Percentiles rank a stretch among this genome's conserved stretches.
Conservation (phyloP, 352 stramenopile genomes). For the Pythium brachiatum region DNA sequence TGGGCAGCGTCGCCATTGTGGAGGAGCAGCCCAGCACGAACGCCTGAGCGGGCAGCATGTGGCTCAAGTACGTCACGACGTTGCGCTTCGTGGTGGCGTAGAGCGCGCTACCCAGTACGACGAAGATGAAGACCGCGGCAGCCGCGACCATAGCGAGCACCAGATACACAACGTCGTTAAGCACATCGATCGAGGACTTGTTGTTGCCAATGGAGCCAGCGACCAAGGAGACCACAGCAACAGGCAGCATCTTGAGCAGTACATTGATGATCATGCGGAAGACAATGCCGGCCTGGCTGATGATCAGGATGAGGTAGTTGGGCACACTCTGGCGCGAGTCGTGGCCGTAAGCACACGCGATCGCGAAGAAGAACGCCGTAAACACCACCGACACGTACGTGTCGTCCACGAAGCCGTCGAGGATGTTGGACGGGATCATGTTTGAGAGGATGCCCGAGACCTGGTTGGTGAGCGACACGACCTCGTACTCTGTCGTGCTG, state of each 20-base stretch:
- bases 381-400: conserved; percentile 62
- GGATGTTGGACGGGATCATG: conserved; percentile 64
- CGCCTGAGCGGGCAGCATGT: conserved; percentile 62
- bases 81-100: conserved; percentile 50
- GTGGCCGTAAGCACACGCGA: conserved; percentile 52
- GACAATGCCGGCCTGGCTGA: conserved; percentile 52
- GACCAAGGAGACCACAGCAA: conserved; percentile 68
- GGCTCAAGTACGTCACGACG: conserved; percentile 50
- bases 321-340: conserved; percentile 41
- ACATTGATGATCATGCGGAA: conserved; percentile 65
- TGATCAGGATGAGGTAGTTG: conserved; percentile 58
- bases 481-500: conserved; percentile 31
- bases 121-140: conserved; percentile 39
- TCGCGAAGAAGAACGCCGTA: conserved; percentile 61
- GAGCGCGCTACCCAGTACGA: conserved; percentile 44
- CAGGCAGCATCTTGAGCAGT: conserved; percentile 56
- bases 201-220: conserved; percentile 52
- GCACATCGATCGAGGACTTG: conserved; percentile 33
- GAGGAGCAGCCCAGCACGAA: conserved; percentile 71
- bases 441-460: conserved; percentile 61
- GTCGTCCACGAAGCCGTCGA: conserved; percentile 45
- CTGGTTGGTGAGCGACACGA: conserved; percentile 56
- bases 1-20: conserved; percentile 68
- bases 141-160: conserved; percentile 40
- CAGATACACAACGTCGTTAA: conserved; percentile 47